Base-by-base conservation (phyloP, 2,329 filamentous ascomycete genomes). In the Blastomyces parvus region DNA sequence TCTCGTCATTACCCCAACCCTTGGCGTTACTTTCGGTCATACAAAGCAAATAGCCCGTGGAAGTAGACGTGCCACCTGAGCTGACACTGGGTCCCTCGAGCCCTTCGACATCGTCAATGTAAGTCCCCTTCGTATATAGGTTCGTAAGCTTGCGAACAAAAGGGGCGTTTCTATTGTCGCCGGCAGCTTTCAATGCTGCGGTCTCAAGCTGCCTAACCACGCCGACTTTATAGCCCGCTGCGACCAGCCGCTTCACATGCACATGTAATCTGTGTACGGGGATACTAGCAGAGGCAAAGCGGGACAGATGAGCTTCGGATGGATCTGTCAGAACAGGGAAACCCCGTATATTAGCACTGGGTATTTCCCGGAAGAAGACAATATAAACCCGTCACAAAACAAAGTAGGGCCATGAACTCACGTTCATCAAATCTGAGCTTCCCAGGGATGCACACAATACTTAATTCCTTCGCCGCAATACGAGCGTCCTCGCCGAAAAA, bases 401-500 rank as follows among this genome's bases (percentile, higher is more conserved):
- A 38, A 3, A 44, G 13, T 27, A 25, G 2, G n/a, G 9, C 17
- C 11, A 8, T 6, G 7, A 44, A 79, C 83, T 70, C 77, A 87
- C 84, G 91, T 73, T 97, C 93, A 72, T 99, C 93, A 71, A 92
- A 99, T 71, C 93, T 84, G 74, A 93, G 86, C 72, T 97, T 97
- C 44, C 94, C 94, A 0, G 94, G 93, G 69, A 99, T 97, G 74
- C 94, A 99, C 48, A 99, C 89, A 68, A 99, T 97, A 64, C 91
- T 89, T 59, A 99, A 81, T 73, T 93, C 91, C 74, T 93, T 96
- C 14, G 92, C 90, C 4, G 93, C 94, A 62, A 86, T 84, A 61
- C 91, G 85, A 9, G 94, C 94, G 78, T 99, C 94, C 71, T 97
- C 93, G 13, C 94, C 94, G 72, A 96, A 96, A 79, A 99, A 96